phyloP scores from a whole-genome alignment of 1,284 basidiomycete species.

The Cutaneotrichosporon mucoides region DNA sequence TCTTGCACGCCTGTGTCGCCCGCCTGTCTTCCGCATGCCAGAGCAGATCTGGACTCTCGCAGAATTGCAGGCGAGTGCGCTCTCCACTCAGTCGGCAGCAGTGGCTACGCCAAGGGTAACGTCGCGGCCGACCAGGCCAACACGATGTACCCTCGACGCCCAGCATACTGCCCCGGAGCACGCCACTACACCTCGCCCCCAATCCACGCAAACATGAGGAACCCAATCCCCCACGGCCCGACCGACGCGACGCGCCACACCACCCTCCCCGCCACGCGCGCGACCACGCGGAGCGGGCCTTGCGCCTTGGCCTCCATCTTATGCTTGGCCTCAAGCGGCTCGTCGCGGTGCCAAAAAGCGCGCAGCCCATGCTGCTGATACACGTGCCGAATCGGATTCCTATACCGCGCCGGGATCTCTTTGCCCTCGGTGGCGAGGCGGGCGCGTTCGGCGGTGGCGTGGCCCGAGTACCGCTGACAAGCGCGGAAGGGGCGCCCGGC shows the following conservation, averaged over 20 bases:
- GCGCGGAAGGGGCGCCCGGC: slow-evolving; percentile 40
- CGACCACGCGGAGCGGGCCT: neutral
- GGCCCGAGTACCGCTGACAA: neutral
- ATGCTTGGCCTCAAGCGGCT: slow-evolving; percentile 3
- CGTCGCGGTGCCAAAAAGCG: slow-evolving; percentile 30
- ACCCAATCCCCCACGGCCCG: slow-evolving; percentile 48
- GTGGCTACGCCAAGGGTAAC: too few species aligned
- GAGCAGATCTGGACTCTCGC: too few species aligned
- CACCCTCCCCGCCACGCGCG: slow-evolving; percentile 22
- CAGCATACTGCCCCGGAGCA: too few species aligned
- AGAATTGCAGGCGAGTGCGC: too few species aligned
- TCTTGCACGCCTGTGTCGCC: too few species aligned
- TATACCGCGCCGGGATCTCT: neutral
- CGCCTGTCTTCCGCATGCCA: too few species aligned
- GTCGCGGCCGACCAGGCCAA: too few species aligned
- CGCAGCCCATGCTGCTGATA: slow-evolving; percentile 26
- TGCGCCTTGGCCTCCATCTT: neutral
- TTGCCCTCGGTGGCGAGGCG: slow-evolving; percentile 1
- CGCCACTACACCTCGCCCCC: slow-evolving; percentile 42
- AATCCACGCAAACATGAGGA: slow-evolving; percentile 48
- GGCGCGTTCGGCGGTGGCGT: slow-evolving; percentile 8
- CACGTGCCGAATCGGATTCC: slow-evolving; percentile 7
- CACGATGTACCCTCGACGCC: too few species aligned
- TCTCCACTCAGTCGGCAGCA: too few species aligned
- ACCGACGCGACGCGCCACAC: slow-evolving; percentile 45